These are phyloP conservation scores for Pisolithus marmoratus DNA, from an alignment of 768 basidiomycete genomes.

Conservation along the genomic window DNA sequence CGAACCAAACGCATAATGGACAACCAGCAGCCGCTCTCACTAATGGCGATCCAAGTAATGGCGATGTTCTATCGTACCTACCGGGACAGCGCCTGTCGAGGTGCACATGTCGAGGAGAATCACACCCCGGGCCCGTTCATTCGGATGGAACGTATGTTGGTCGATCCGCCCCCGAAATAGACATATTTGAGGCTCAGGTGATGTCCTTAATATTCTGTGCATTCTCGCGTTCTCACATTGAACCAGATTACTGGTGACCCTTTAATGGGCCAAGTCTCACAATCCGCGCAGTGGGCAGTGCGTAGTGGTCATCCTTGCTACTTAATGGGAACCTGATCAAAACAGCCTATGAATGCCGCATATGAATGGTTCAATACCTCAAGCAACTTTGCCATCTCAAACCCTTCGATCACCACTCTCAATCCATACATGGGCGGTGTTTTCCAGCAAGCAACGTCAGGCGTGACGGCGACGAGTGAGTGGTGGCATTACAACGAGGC, in stretches of 20 bases:
- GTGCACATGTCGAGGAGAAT: slow-evolving; percentile 83
- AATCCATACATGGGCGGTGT: slow-evolving; percentile 72
- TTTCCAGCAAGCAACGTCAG: slow-evolving; percentile 82
- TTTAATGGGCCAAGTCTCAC: slow-evolving; percentile 60
- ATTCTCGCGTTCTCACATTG: slow-evolving; percentile 1
- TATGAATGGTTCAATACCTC: slow-evolving; percentile 68
- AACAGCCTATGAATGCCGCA: slow-evolving; percentile 68
- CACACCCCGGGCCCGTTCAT: slow-evolving; percentile 83
- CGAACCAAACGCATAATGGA: slow-evolving; percentile 76
- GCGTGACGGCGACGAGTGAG: slow-evolving; percentile 54
- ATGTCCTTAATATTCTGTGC: slow-evolving; percentile 6
- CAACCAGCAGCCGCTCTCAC: slow-evolving; percentile 53
- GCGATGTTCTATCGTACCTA: slow-evolving; percentile 67
- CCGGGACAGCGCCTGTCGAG: slow-evolving; percentile 83
- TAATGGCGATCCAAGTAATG: slow-evolving; percentile 51
- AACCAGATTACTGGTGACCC: slow-evolving; percentile 32
- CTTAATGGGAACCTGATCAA: too few species aligned
- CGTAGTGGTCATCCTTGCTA: slow-evolving; percentile 21
- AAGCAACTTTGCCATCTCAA: slow-evolving; percentile 50
- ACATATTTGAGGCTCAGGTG: slow-evolving; percentile 82
- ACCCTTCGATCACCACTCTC: slow-evolving; percentile 44
- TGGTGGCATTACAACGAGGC: not conserved
- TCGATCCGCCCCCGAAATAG: slow-evolving; percentile 83
- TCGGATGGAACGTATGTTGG: slow-evolving; percentile 76
- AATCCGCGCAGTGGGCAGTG: slow-evolving; percentile 79